Evolutionary conservation across 2,329 filamentous ascomycete species (phyloP).

Genomic region (Magnaporthiopsis rhizophila): DNA sequence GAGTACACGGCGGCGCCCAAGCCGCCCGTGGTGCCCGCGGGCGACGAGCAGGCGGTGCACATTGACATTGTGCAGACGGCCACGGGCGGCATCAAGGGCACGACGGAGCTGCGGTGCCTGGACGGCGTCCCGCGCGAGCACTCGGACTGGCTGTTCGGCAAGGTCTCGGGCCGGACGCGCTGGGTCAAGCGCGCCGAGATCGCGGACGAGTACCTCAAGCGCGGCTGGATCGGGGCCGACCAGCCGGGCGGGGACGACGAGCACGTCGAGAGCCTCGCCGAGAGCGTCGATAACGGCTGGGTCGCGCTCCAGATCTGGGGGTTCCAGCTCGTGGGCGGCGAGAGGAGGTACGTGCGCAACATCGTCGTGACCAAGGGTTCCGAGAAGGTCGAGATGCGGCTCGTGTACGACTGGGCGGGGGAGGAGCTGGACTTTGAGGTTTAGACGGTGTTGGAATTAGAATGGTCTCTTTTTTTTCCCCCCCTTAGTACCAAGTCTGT

Average conservation of each 20-base stretch:
- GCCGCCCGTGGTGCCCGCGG: constrained; percentile 27
- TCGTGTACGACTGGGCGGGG: constrained; percentile 47
- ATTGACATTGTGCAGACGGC: constrained; percentile 66
- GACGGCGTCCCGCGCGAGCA: constrained; percentile 52
- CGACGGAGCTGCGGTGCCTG: constrained; percentile 43
- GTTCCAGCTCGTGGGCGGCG: constrained; percentile 45
- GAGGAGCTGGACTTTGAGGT: constrained; percentile 11
- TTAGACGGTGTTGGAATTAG: constrained; percentile 5
- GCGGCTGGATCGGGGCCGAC: constrained; percentile 51
- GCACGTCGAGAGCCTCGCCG: constrained; percentile 57
- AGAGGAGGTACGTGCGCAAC: constrained; percentile 45
- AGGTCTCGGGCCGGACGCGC: constrained; percentile 51
- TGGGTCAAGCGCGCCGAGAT: constrained; percentile 40
- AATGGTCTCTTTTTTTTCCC: background rate
- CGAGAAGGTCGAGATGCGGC: constrained; percentile 39
- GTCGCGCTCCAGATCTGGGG: constrained; percentile 52
- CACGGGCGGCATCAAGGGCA: constrained; percentile 64
- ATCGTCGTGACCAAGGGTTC: constrained; percentile 43
- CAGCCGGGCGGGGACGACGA: constrained; percentile 27
- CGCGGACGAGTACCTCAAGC: constrained; percentile 46
- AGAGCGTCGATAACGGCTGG: constrained; percentile 45
- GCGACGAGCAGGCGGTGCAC: constrained; percentile 33
- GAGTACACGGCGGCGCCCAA: constrained; percentile 40
- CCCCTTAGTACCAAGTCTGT: background rate
- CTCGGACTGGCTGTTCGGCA: constrained; percentile 73